Percentiles rank a stretch among this genome's conserved stretches.
These are phyloP conservation scores for Aureobasidium sp. DNA, from an alignment of 2,329 filamentous ascomycete genomes.

Conservation along the genomic window DNA sequence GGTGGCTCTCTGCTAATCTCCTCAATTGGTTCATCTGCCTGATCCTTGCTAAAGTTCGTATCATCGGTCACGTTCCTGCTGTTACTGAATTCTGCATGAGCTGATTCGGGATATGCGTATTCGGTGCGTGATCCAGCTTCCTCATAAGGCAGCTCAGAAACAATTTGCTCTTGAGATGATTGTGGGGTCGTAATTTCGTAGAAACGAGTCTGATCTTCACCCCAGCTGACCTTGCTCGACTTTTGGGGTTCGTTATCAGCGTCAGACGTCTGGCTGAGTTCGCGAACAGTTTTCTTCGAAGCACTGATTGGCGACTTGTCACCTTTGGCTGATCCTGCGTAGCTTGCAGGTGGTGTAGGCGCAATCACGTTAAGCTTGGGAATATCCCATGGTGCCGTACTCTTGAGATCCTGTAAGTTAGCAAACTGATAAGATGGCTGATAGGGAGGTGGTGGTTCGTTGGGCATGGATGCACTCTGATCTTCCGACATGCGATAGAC, in stretches of 20 bases:
- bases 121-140: neutral
- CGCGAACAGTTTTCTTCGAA: conserved; percentile 13
- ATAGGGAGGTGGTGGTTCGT: conserved; percentile 27
- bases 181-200: conserved; percentile 40
- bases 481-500: conserved; percentile 32
- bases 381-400: conserved; percentile 23
- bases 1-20: conserved; percentile 7
- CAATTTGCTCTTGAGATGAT: conserved; percentile 29
- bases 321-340: conserved; percentile 29
- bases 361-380: conserved; percentile 49
- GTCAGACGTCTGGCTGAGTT: conserved; percentile 9
- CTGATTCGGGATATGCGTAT: neutral
- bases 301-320: conserved; percentile 29
- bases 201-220: conserved; percentile 37
- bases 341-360: conserved; percentile 48
- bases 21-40: conserved; percentile 15
- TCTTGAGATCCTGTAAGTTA: neutral
- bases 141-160: conserved; percentile 15
- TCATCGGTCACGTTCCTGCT: conserved; percentile 19
- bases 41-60: conserved; percentile 10
- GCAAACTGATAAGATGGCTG: neutral
- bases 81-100: neutral
- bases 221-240: conserved; percentile 35
- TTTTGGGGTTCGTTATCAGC: conserved; percentile 8
- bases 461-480: conserved; percentile 21